phyloP scores from a whole-genome alignment of 2,329 filamentous ascomycete species.

The Volutella citrinella region DNA sequence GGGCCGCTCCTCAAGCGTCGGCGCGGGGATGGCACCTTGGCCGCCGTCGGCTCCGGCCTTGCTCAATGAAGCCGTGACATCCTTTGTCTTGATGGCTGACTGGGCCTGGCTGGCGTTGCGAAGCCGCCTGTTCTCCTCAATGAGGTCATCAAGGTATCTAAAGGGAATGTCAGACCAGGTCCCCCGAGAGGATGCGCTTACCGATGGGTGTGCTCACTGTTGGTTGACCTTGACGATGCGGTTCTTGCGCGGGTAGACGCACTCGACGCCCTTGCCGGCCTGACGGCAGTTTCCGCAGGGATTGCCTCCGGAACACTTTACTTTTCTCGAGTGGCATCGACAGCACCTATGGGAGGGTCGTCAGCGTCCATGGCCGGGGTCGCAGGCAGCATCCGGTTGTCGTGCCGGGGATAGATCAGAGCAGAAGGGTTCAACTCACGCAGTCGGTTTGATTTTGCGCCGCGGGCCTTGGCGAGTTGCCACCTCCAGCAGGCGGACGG shows the following conservation, averaged over 20 bases:
- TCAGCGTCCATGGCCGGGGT: too few relatives aligned
- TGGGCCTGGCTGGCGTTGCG: background rate
- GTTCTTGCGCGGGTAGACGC: slow-evolving; percentile 23
- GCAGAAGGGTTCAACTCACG: too few relatives aligned
- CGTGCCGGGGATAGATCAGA: too few relatives aligned
- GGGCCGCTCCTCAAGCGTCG: slow-evolving; percentile 11
- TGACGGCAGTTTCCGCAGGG: slow-evolving; percentile 24
- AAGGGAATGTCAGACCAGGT: background rate
- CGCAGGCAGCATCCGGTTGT: too few relatives aligned
- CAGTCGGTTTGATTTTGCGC: slow-evolving; percentile 24
- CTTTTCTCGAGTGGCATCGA: slow-evolving; percentile 26
- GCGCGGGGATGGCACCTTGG: slow-evolving; percentile 2
- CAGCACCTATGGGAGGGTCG: slow-evolving; percentile 19
- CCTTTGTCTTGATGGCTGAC: background rate
- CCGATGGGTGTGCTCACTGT: slow-evolving; percentile 8
- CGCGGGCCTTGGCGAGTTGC: too few relatives aligned
- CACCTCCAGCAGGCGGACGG: too few relatives aligned
- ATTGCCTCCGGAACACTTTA: slow-evolving; percentile 25
- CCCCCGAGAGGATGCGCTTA: too few relatives aligned
- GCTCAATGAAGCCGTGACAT: too few relatives aligned
- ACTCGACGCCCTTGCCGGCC: slow-evolving; percentile 18
- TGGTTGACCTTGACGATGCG: slow-evolving; percentile 22
- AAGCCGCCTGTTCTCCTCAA: slow-evolving; percentile 25
- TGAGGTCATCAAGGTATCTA: slow-evolving; percentile 27
- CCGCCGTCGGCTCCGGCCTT: too few relatives aligned